Evolutionary conservation across 805 yeast genomes (phyloP).

Genomic region (Wilhelminamyces savonicus): DNA sequence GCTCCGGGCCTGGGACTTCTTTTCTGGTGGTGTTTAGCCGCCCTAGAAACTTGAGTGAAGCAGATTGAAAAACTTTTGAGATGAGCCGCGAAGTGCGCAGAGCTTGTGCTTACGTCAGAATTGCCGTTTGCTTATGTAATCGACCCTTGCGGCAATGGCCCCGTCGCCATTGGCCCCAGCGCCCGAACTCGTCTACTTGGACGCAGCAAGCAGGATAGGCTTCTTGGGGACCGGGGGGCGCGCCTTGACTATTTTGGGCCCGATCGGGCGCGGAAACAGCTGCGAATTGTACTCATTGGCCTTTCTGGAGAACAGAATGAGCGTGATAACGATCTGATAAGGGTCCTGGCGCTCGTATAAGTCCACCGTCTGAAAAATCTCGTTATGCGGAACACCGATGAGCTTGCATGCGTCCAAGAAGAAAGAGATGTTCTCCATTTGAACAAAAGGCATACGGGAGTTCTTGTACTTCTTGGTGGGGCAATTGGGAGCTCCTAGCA

Average conservation of each 20-base stretch:
- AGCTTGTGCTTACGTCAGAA: too few species aligned
- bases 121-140: too few species aligned
- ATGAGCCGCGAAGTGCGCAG: too few species aligned
- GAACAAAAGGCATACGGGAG: constrained; percentile 64
- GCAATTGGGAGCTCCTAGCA: constrained; percentile 12
- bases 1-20: too few species aligned
- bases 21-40: too few species aligned
- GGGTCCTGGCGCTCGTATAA: constrained; percentile 70
- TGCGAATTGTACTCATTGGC: constrained; percentile 40
- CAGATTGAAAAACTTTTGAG: too few species aligned
- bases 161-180: too few species aligned
- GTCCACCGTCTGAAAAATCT: constrained; percentile 73
- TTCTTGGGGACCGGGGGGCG: constrained; percentile 50
- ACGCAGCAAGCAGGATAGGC: too few species aligned
- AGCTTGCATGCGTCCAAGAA: constrained; percentile 57
- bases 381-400: constrained; percentile 74
- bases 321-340: constrained; percentile 67
- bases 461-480: constrained; percentile 45
- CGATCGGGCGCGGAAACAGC: constrained; percentile 23
- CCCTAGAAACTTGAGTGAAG: too few species aligned
- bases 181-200: too few species aligned
- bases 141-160: too few species aligned
- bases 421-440: constrained; percentile 80
- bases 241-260: constrained; percentile 40
- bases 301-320: constrained; percentile 67